These are phyloP conservation scores for Fusarium continuum DNA, from an alignment of 2,329 filamentous ascomycete species.

Conservation along the genomic window DNA sequence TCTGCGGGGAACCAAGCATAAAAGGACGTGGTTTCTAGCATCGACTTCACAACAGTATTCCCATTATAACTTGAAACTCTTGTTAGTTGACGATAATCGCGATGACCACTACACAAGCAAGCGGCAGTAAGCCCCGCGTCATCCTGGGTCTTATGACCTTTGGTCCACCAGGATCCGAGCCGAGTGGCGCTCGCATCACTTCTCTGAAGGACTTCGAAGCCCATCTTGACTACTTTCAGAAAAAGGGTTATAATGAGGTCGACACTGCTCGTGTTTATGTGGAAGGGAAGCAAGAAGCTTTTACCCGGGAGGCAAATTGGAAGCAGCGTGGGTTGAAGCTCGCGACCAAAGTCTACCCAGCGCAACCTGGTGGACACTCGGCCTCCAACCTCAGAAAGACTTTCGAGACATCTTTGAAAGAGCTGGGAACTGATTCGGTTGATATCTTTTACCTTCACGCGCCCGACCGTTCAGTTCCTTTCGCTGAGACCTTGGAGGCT, in stretches of 20 bases:
- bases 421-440: not conserved
- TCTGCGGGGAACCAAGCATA: too few species aligned
- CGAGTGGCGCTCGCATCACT: not conserved
- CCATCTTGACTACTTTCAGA: not conserved
- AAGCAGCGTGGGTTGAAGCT: constrained; percentile 74
- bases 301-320: constrained; percentile 70
- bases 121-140: constrained; percentile 2
- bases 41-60: too few species aligned
- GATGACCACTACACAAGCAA: too few species aligned
- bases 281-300: constrained; percentile 70
- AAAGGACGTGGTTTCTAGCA: too few species aligned
- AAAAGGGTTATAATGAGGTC: constrained; percentile 65
- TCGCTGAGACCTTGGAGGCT: constrained; percentile 73
- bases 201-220: not conserved
- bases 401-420: not conserved
- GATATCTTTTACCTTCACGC: constrained; percentile 55
- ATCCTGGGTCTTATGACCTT: constrained; percentile 17
- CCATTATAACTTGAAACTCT: too few species aligned
- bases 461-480: constrained; percentile 66
- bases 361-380: constrained; percentile 1
- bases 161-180: not conserved
- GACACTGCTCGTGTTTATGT: constrained; percentile 77
- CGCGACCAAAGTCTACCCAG: constrained; percentile 65
- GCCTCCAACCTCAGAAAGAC: not conserved
- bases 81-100: too few species aligned